A percentile compares a stretch with the other conserved stretches of the same genome.
phyloP scores from a whole-genome alignment of 441 rosid species.

The Mallotus japonicus region DNA sequence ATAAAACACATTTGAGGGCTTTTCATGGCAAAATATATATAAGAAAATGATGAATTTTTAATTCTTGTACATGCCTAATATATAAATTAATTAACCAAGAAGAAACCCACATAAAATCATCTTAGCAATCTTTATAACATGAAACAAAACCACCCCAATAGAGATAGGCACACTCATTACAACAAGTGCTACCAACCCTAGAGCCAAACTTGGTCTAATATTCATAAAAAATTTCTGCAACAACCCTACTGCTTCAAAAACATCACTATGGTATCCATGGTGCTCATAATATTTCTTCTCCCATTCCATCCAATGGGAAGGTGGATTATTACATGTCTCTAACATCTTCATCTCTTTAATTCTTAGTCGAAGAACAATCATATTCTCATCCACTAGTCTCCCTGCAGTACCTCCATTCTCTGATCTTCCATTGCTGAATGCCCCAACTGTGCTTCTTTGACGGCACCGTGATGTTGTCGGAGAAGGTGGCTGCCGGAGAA shows the following conservation, averaged over 20 bases:
- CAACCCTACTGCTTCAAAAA: constrained; percentile 46
- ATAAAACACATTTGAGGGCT: no score
- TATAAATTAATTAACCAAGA: no score
- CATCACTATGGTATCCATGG: constrained; percentile 44
- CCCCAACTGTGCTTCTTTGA: background rate
- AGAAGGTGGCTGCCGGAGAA: background rate
- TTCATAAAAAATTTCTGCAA: constrained; percentile 53
- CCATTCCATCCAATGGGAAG: constrained; percentile 70
- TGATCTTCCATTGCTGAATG: constrained; percentile 1
- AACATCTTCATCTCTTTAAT: constrained; percentile 60
- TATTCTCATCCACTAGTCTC: constrained; percentile 45
- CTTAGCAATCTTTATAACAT: constrained; percentile 14
- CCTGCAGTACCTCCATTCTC: constrained; percentile 14
- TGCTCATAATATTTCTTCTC: constrained; percentile 50
- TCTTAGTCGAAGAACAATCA: constrained; percentile 52
- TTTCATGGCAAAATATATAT: no score
- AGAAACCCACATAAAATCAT: constrained; percentile 4
- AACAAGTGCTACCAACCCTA: constrained; percentile 29
- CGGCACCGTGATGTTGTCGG: background rate
- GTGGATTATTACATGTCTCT: constrained; percentile 54
- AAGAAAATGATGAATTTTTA: no score
- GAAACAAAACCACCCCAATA: constrained; percentile 19
- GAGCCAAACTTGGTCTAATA: constrained; percentile 48
- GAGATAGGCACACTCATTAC: constrained; percentile 19
- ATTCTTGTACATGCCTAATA: no score